Base-by-base conservation (phyloP, 164 flowering plant genomes). In the Chimonanthus praecox region DNA sequence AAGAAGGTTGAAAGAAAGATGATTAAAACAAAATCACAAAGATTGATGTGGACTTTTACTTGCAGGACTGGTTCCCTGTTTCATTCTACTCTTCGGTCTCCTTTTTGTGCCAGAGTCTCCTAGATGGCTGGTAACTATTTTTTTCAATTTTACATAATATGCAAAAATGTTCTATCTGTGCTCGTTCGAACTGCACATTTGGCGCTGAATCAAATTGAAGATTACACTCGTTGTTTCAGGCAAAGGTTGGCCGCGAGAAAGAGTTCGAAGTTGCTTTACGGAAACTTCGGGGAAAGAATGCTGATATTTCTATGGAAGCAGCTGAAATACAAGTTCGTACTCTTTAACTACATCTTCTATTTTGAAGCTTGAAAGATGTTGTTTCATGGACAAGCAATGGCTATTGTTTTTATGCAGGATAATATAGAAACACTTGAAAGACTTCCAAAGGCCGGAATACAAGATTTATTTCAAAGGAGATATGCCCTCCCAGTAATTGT, bases 61-160 rank as follows among this genome's bases (percentile, higher is more conserved):
- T 84, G 80, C 87, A 94, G 99, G 92, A 75, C 71, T 91, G 43
- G 20, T 91, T 47, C 99, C 97, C 7, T 90, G 92, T 76, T 69
- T 82, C n/a, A 65, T 91, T 68, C 81, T 88, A 49, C 71, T 91
- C 67, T 33, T 89, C 0, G 94, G 97, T 43, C 89, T 91, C 47
- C 78, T 83, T 67, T 60, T 91, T 81, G 85, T 93, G 71, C 99
- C 99, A 20, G 99, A 93, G 78, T 95, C 98, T 64, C 99, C 99
- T 2, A 89, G 98, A 85, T 95, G 98, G 98, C 87, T 93, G 88
- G 99, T 94, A 87, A 84, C n/a, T 60, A n/a, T 54, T 44, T 49
- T 33, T 33, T 11, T 45, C 43, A 66, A 44, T 43, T 44, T 45
- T 11, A 54, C n/a, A 54, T 54, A 54, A 9, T 54, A 54, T 54